These are phyloP conservation scores for Pistacia vera DNA, from an alignment of 345 rosid genomes.

Conservation along the genomic window DNA sequence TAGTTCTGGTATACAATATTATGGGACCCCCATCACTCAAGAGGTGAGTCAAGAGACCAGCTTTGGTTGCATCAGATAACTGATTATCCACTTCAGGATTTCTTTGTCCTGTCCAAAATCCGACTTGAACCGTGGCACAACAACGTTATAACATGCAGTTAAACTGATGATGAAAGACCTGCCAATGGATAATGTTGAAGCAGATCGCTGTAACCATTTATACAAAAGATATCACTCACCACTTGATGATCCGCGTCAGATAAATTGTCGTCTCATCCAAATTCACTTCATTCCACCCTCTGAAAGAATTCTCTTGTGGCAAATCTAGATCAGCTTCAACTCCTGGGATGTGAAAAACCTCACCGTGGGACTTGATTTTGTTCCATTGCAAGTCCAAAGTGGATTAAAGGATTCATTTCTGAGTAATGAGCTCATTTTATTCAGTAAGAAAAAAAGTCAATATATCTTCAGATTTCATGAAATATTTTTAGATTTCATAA, in stretches of 20 bases:
- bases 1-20: conserved; percentile 64
- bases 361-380: conserved; percentile 76
- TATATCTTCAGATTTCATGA: not conserved
- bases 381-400: conserved; percentile 89
- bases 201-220: not conserved
- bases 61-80: conserved; percentile 62
- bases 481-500: not conserved
- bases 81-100: conserved; percentile 68
- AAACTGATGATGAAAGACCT: not conserved
- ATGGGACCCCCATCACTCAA: conserved; percentile 68
- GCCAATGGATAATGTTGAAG: not conserved
- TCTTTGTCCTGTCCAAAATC: conserved; percentile 80
- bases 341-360: conserved; percentile 77
- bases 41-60: conserved; percentile 79
- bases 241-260: conserved; percentile 70
- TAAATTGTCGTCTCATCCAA: conserved; percentile 63
- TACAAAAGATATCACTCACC: conserved; percentile 44
- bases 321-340: conserved; percentile 61
- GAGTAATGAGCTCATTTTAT: conserved; percentile 45
- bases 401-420: conserved; percentile 71
- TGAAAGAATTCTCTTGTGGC: conserved; percentile 77
- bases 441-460: not conserved
- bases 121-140: conserved; percentile 46
- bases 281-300: conserved; percentile 60
- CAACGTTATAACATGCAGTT: not conserved